phyloP scores from a whole-genome alignment of 2,329 filamentous ascomycete genomes.

The Sporothrix dimorphospora region DNA sequence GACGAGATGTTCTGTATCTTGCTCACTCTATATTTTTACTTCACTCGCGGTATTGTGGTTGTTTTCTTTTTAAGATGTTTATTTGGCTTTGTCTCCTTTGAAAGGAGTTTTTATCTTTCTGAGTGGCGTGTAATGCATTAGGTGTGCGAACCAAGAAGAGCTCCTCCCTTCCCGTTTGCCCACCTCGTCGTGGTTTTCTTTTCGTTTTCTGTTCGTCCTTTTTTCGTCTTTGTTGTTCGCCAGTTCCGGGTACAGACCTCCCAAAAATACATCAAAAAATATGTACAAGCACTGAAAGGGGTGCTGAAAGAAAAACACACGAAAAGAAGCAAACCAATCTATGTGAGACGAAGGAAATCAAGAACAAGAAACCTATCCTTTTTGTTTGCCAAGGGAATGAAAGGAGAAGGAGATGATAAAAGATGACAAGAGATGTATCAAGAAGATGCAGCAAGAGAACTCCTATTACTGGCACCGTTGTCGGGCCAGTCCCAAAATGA shows the following conservation, averaged over 20 bases:
- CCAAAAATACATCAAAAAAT: constrained; percentile 13
- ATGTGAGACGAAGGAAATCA: constrained; percentile 6
- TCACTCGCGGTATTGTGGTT: not conserved
- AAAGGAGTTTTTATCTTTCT: not conserved
- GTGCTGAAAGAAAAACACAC: not conserved
- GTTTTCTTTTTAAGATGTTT: constrained; percentile 21
- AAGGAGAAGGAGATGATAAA: not conserved
- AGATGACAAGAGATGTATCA: constrained; percentile 3
- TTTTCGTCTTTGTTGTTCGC: constrained; percentile 15
- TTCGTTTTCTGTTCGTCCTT: constrained; percentile 21
- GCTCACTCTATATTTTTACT: not conserved
- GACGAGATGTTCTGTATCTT: not conserved
- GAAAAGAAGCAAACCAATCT: constrained; percentile 10
- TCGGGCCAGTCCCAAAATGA: not conserved
- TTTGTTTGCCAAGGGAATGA: constrained; percentile 17
- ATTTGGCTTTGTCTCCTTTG: not conserved
- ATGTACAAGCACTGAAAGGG: constrained; percentile 20
- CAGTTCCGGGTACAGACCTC: not conserved
- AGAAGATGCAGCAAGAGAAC: not conserved
- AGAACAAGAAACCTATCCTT: not conserved
- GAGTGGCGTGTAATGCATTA: constrained; percentile 23
- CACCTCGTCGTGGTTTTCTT: constrained; percentile 21
- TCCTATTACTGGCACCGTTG: not conserved
- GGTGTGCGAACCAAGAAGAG: not conserved
- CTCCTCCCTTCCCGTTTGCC: not conserved